Conservation (phyloP, 176 grass and related monocot genomes). For the Oryza meridionalis region DNA sequence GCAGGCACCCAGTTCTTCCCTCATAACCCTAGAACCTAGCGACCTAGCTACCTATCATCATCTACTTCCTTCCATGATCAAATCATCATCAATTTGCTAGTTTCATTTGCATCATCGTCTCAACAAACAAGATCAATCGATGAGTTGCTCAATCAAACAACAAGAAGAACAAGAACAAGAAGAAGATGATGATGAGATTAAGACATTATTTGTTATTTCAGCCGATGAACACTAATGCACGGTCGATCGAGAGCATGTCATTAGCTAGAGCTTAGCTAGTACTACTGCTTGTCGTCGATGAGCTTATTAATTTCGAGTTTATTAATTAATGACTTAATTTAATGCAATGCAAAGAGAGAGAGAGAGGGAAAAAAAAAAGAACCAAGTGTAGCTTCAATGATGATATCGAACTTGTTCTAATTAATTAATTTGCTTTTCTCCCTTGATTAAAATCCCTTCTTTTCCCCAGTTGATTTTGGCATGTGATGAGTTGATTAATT, state of each 20-base stretch:
- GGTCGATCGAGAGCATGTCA: constrained; percentile 27
- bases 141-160: constrained; percentile 26
- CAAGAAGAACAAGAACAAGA: constrained; percentile 20
- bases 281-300: constrained; percentile 7
- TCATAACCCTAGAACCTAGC: constrained; percentile 88
- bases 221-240: constrained; percentile 47
- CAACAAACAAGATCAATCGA: constrained; percentile 31
- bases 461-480: constrained; percentile 32
- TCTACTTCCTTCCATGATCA: constrained; percentile 33
- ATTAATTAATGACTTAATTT: constrained; percentile 24
- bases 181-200: background rate
- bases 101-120: constrained; percentile 43
- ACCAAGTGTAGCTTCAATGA: constrained; percentile 45
- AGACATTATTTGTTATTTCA: constrained; percentile 31
- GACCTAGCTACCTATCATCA: constrained; percentile 25
- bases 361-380: background rate
- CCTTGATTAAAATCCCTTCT: background rate
- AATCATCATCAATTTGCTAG: constrained; percentile 42
- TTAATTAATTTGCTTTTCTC: background rate
- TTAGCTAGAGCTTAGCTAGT: constrained; percentile 45
- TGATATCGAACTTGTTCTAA: constrained; percentile 14
- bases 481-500: constrained; percentile 12
- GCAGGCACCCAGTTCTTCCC: constrained; percentile 98
- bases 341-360: constrained; percentile 43
- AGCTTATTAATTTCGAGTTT: constrained; percentile 25